These are phyloP conservation scores for Erythrobasidium hasegawianum DNA, from an alignment of 1,284 basidiomycete species.

Conservation along the genomic window DNA sequence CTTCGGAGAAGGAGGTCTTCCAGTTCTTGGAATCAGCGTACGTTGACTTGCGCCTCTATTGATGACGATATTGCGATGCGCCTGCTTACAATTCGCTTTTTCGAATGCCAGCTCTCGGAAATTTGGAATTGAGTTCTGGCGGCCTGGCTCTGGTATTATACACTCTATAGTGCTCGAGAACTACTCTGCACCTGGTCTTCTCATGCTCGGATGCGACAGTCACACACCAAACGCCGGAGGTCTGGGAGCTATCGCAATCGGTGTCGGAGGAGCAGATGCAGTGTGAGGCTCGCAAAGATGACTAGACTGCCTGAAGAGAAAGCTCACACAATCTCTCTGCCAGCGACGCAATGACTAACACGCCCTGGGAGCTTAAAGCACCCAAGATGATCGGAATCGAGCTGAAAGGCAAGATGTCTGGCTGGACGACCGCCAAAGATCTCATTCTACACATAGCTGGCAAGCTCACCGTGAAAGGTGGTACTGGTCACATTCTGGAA, in stretches of 20 bases:
- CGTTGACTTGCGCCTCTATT: background rate
- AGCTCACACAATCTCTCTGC: background rate
- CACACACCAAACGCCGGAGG: slow-evolving; percentile 99
- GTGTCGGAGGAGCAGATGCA: slow-evolving; percentile 97
- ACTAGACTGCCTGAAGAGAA: too few species aligned
- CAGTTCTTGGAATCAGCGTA: slow-evolving; percentile 90
- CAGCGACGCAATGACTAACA: slow-evolving; percentile 88
- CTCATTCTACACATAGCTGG: slow-evolving; percentile 92
- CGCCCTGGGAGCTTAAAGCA: slow-evolving; percentile 97
- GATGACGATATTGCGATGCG: background rate
- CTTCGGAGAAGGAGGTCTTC: slow-evolving; percentile 92
- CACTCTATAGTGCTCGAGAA: slow-evolving; percentile 98
- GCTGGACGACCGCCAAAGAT: slow-evolving; percentile 96
- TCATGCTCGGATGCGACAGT: slow-evolving; percentile 70
- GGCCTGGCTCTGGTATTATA: slow-evolving; percentile 81
- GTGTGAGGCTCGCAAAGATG: slow-evolving; percentile 53
- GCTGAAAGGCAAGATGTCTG: slow-evolving; percentile 78
- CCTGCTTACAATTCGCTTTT: background rate
- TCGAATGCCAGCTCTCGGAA: slow-evolving; percentile 59
- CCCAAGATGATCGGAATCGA: slow-evolving; percentile 58
- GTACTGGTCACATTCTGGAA: slow-evolving; percentile 92
- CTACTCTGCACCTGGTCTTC: slow-evolving; percentile 53
- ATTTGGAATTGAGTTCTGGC: slow-evolving; percentile 79
- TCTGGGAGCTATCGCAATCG: slow-evolving; percentile 95
- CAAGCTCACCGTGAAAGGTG: slow-evolving; percentile 92